Conservation (phyloP, 225 moss, liverwort and hornwort species). For the Ulota crispa region DNA sequence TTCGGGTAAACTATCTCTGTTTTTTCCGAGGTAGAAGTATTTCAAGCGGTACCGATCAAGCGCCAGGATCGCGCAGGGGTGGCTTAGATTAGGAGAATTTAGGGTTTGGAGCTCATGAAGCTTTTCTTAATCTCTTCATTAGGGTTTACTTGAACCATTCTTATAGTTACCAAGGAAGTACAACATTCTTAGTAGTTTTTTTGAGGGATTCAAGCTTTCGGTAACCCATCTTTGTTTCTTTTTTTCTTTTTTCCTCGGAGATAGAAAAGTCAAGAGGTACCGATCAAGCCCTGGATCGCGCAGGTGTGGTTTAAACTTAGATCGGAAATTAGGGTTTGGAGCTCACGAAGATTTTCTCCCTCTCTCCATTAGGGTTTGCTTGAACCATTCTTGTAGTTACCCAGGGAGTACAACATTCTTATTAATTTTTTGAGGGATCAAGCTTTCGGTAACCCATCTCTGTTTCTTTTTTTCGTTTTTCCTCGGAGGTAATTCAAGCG, state of each 20-base stretch:
- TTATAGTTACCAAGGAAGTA: background rate
- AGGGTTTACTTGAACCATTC: background rate
- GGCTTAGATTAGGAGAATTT: background rate
- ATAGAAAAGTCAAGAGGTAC: background rate
- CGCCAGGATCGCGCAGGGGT: background rate
- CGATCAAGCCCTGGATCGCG: background rate
- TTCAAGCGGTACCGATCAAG: background rate
- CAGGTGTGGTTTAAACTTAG: background rate
- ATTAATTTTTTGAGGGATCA: background rate
- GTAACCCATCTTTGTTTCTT: background rate
- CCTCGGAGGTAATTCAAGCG: background rate
- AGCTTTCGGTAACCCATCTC: background rate
- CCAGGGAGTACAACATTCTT: background rate
- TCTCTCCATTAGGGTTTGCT: background rate
- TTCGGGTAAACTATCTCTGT: background rate
- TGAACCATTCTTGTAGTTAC: background rate
- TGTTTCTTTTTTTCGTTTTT: background rate
- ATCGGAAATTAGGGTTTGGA: slow-evolving; percentile 1
- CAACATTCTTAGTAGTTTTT: background rate
- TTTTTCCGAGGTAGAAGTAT: background rate
- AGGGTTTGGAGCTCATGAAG: slow-evolving; percentile 1
- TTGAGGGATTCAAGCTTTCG: background rate
- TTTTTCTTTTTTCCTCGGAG: background rate
- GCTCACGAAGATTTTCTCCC: background rate
- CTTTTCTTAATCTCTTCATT: background rate